Base-by-base conservation (phyloP, 768 basidiomycete species). In the Agaricus subrufescens region DNA sequence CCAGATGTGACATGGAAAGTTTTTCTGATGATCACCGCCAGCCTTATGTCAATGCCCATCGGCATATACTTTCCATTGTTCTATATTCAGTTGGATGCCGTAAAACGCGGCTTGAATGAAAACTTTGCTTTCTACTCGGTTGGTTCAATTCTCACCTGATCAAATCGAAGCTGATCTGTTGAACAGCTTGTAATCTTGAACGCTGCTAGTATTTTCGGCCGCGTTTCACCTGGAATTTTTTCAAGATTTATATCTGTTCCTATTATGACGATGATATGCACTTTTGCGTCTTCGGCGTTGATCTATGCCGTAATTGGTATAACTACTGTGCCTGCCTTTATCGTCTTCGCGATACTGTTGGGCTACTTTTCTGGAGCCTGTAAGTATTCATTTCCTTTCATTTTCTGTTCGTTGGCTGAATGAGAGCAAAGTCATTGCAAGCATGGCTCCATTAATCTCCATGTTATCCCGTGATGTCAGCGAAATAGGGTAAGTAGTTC, bases 61-160 rank as follows among this genome's bases (percentile, higher is more conserved):
- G 70, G 66, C 8, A 61, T 70, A 47, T 74, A 64, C 50, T 71
- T 61, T 37, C 73, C 74, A 0, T 50, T 73, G 11, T 77, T 77
- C 63, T 78, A 72, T 56, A 52, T 77, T 6, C 77, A 78, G 51
- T 59, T 76, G 8, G 69, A 72, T 54, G 63, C 75, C 1, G 53
- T 67, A 38, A 47, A 63, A 30, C 74, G 73, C 47, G 66, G 69
- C 1, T 59, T 72, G 29, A 58, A 63, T 29, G 50, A 62, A 10
- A 66, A 61, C 6, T 70, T 78, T 34, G 67, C 75, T 2, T 76
- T 78, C 52, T 77, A 78, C 50, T 66, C 73, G 25, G 77, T 76
- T 43, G 30, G 60, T 54, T n/a, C 19, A 19, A 19, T 19, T 19
- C 19, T 27, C 27, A 9, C 19, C 15, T 25, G 14, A n/a, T 23